These are phyloP conservation scores for Euptelea pleiosperma DNA, from an alignment of 164 flowering plant genomes.

Conservation along the genomic window DNA sequence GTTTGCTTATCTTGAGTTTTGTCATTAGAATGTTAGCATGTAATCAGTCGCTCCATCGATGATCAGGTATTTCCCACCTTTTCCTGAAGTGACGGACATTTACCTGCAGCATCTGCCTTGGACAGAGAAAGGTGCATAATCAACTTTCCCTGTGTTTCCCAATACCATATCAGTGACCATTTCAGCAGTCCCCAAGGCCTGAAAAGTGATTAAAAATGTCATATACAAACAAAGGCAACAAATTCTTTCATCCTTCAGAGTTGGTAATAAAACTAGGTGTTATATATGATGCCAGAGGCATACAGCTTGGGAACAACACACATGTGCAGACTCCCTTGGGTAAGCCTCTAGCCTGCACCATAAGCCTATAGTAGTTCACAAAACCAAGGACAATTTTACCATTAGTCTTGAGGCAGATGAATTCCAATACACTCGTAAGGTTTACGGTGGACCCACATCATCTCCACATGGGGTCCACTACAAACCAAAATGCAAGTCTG, in stretches of 20 bases:
- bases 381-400: background rate
- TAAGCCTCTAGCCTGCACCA: background rate
- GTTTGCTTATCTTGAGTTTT: too few relatives aligned
- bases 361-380: background rate
- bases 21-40: too few relatives aligned
- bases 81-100: background rate
- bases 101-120: slow-evolving; percentile 38
- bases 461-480: too few relatives aligned
- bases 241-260: too few relatives aligned
- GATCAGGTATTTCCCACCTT: background rate
- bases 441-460: too few relatives aligned
- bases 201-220: slow-evolving; percentile 7
- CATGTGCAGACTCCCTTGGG: background rate
- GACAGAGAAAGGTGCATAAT: slow-evolving; percentile 48
- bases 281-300: too few relatives aligned
- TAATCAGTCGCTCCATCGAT: too few relatives aligned
- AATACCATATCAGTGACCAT: slow-evolving; percentile 78
- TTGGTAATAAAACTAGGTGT: too few relatives aligned
- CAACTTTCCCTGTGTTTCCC: slow-evolving; percentile 51
- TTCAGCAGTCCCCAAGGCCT: slow-evolving; percentile 97
- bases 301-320: too few relatives aligned
- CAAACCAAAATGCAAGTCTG: too few relatives aligned
- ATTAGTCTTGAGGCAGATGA: too few relatives aligned
- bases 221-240: background rate
- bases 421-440: too few relatives aligned